Base-by-base conservation (phyloP, 139 green algal genomes). In the Chlorella sp. region DNA sequence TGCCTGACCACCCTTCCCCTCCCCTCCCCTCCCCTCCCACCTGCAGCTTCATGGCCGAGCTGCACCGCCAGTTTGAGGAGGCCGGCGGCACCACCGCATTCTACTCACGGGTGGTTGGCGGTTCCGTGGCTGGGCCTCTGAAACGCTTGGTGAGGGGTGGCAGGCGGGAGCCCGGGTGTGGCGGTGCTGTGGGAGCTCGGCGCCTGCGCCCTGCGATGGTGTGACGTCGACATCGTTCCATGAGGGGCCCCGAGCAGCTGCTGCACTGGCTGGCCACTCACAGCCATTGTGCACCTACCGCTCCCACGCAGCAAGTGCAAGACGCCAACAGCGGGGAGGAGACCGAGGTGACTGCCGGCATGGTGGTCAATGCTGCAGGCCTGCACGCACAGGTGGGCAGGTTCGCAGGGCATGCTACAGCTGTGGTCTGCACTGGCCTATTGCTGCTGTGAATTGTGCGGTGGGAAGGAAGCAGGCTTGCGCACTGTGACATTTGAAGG, bases 281-380 rank as follows among this genome's bases (percentile, higher is more conserved):
- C 7, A 55, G 7, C 7, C 44, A 15, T 60, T 60, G 2, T 60
- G 51, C 11, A 15, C 9, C 9, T 23, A 9, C 51, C 51, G 12
- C 18, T 21, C 12, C 44, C 44, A 17, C 15, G 11, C 51, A 60
- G 51, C 12, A 79, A 15, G 87, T 95, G 36, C 75, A 84, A 76
- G 89, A 95, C 78, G 80, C 57, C 32, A 47, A 72, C 51, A 89
- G 47, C 25, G 85, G 87, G 23, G 81, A 90, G 73, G 28, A 57
- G 2, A 83, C 68, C 1, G 32, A 63, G 62, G 70, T 96, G 56
- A 55, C n/a, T 17, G 74, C 85, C 0, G n/a, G 63, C 30, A 78
- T 57, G 47, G 34, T 96, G n/a, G 85, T 97, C 28, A 96, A 95
- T 81, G 78, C 89, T 23, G 92, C 92, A 32, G 93, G 94, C 18